These are phyloP conservation scores for Obba rivulosa DNA, from an alignment of 768 basidiomycete species.

Conservation along the genomic window DNA sequence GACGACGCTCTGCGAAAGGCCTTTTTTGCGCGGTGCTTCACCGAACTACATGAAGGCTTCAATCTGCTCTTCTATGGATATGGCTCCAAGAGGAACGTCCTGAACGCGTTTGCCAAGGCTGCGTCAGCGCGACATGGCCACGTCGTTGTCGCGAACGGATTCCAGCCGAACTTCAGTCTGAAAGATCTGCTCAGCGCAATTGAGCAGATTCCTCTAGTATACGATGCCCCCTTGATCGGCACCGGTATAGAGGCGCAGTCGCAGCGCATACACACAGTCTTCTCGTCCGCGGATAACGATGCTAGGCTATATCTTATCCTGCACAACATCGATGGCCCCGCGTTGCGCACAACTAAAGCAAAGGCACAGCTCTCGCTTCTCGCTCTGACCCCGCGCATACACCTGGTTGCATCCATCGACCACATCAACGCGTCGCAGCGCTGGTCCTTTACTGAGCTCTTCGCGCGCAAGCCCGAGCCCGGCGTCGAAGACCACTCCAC, in stretches of 20 bases:
- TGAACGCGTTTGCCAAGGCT: conserved; percentile 70
- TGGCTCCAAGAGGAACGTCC: conserved; percentile 75
- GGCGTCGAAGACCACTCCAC: conserved; percentile 19
- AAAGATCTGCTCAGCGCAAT: conserved; percentile 48
- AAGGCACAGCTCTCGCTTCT: conserved; percentile 67
- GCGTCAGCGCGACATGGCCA: conserved; percentile 42
- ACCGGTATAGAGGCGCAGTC: conserved; percentile 56
- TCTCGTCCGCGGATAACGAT: conserved; percentile 27
- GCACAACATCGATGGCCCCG: conserved; percentile 83
- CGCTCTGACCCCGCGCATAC: conserved; percentile 69
- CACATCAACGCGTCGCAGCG: conserved; percentile 79
- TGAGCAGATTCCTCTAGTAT: conserved; percentile 32
- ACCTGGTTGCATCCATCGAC: conserved; percentile 82
- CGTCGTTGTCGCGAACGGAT: conserved; percentile 18
- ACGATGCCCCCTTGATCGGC: conserved; percentile 23
- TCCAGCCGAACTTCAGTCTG: conserved; percentile 17
- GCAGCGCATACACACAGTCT: conserved; percentile 60
- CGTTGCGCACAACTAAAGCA: conserved; percentile 58
- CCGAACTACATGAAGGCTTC: conserved; percentile 79
- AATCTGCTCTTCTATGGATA: conserved; percentile 85
- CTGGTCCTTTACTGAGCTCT: conserved; percentile 45
- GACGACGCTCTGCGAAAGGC: conserved; percentile 28
- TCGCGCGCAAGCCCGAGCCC: conserved; percentile 19
- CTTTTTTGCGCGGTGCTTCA: conserved; percentile 55
- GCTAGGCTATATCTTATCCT: conserved; percentile 70